phyloP scores from a whole-genome alignment of 768 basidiomycete species.

The Phanerochaete sordida region DNA sequence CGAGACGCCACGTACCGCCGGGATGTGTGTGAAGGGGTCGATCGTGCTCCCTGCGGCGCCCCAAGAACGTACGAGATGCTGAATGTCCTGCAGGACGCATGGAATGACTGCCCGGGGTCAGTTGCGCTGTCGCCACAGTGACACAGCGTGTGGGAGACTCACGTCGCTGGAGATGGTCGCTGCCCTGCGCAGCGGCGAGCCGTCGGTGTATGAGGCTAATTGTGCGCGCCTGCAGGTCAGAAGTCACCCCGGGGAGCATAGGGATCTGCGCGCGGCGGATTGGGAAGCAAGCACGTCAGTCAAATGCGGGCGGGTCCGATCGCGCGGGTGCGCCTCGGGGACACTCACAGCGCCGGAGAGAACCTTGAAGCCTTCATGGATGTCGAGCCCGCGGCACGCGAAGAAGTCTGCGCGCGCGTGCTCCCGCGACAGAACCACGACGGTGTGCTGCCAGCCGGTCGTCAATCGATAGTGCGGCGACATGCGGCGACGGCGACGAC shows the following conservation, averaged over 20 bases:
- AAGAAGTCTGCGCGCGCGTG: constrained; percentile 67
- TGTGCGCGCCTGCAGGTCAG: constrained; percentile 58
- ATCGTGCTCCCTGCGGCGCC: constrained; percentile 52
- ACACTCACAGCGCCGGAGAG: constrained; percentile 75
- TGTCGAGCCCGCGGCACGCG: constrained; percentile 64
- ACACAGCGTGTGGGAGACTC: constrained; percentile 28
- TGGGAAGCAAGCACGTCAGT: constrained; percentile 14
- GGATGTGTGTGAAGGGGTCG: constrained; percentile 71
- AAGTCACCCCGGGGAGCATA: constrained; percentile 71
- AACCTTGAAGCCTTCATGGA: constrained; percentile 77
- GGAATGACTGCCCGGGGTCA: constrained; percentile 52
- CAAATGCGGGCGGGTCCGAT: constrained; percentile 11
- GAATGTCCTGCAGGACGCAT: constrained; percentile 60
- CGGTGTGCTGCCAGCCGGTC: constrained; percentile 50
- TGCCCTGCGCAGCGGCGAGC: constrained; percentile 58
- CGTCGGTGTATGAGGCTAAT: constrained; percentile 71
- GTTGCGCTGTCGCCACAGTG: not conserved
- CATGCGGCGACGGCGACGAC: constrained; percentile 23
- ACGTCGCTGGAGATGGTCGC: constrained; percentile 59
- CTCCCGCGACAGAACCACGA: constrained; percentile 76
- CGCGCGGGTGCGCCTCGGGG: not conserved
- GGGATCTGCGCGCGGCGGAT: constrained; percentile 50
- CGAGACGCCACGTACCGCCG: constrained; percentile 26
- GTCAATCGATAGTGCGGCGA: constrained; percentile 14
- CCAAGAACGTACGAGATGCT: constrained; percentile 60